Evolutionary conservation across 1,284 basidiomycete species (phyloP), one percentile per base, ranked within the genome.

Genomic region (Microbotryum silenes-acaulis): DNA sequence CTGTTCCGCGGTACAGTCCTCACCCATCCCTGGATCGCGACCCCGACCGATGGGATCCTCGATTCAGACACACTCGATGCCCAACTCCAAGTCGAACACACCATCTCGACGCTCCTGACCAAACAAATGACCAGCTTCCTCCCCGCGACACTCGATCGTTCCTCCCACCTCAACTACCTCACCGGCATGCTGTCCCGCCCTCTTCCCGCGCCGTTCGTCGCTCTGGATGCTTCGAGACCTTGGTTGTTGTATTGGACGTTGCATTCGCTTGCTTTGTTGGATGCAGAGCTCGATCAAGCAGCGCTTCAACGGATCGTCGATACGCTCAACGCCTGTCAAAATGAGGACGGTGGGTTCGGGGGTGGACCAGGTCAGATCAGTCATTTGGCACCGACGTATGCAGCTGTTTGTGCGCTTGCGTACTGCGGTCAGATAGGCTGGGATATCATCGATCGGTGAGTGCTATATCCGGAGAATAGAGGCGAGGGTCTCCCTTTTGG

Each of bases 161-260:
- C 50, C 25, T 18, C 31, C 42, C 68, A 70, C 60, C 20, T 60
- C 49, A 42, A 46, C 42, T 70, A 54, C 59, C 62, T 68, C 57
- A 57, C 58, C 2, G 42, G 54, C 55, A 55, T 72, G 27, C 59
- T 69, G 49, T 53, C 56, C 52, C 27, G 4, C 33, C 64, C 66
- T 14, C 86, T 90, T 59, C 89, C 91, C 0, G 75, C 79, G 7
- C 79, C 83, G 55, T 94, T 88, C 73, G 80, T 78, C n/a, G 84
- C 83, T 29, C 85, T 94, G 69, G 92, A 97, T 74, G 91, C 92
- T 0, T 91, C 88, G 67, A 85, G 91, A 70, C 87, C 91, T 0
- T 97, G 92, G 93, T 78, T 96, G 33, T 74, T 94, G 63, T 96
- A 88, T 76, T 97, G 93, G 92, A 86, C 84, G 0, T 73, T 92